Evolutionary conservation across 1,284 basidiomycete genomes (phyloP), one percentile per base, ranked within the genome.

Genomic region (Grifola frondosa): DNA sequence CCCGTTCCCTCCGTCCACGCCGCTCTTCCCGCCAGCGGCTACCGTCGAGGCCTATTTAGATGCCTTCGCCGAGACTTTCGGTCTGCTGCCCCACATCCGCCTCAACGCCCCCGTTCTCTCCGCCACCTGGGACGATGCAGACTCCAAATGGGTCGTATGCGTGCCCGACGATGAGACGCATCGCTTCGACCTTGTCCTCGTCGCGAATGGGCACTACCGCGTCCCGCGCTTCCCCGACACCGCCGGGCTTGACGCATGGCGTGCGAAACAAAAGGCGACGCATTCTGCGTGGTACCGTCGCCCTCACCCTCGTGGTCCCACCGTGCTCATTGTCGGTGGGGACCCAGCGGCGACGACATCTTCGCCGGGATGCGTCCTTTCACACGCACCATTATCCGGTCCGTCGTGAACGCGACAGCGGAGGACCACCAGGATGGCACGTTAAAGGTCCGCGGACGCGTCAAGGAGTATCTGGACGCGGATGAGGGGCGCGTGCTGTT

Each of bases 151-250:
- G 83, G 62, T 58, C 25, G 68, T 83, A 13, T 42, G 46, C 11
- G 63, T 61, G 0, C 16, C 28, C 21, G 26, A 15, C 7, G 51
- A 43, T 0, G 65, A 75, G 32, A 55, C 44, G 1, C 49, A 64
- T 12, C 50, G 64, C 6, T 87, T 79, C 49, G 84, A 90, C 50
- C 67, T 78, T n/a, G 59, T 90, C 26, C 63, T 90, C 25, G 70
- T 88, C 16, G 82, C 82, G 26, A 89, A 87, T 48, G 88, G 88
- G 0, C 88, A 88, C 60, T 83, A 84, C 58, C 72, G 68, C 30
- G 57, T 74, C 11, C 88, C 88, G 0, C 74, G 76, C 22, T 76
- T 80, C 44, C 86, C 86, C 2, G 48, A 66, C 24, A 70, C 73
- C 10, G 74, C 78, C 5, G 86, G 88, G 1, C 54, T 90, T 2